A percentile compares a stretch with the other conserved stretches of the same genome.
phyloP scores from a whole-genome alignment of 2,329 filamentous ascomycete genomes.

The Lasiodiplodia citricola region DNA sequence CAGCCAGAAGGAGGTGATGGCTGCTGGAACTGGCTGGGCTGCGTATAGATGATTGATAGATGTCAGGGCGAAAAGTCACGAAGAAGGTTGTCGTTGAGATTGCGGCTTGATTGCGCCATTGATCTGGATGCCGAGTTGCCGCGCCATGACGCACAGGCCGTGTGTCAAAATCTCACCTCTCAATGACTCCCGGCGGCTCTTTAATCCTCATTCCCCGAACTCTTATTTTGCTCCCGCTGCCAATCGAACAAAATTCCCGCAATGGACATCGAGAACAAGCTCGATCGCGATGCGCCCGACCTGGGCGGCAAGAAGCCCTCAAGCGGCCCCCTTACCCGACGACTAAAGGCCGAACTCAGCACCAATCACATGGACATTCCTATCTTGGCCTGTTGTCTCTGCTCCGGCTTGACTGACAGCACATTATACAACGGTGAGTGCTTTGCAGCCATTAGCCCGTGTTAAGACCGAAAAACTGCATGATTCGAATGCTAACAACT shows the following conservation, averaged over 20 bases:
- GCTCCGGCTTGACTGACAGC: constrained; percentile 79
- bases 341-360: constrained; percentile 54
- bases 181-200: not conserved
- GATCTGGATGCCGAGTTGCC: not conserved
- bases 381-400: constrained; percentile 73
- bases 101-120: not conserved
- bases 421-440: constrained; percentile 70
- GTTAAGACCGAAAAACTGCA: no score
- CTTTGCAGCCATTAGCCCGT: not conserved
- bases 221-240: not conserved
- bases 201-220: not conserved
- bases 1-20: not conserved
- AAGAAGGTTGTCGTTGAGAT: not conserved
- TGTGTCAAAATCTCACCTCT: constrained; percentile 6
- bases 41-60: not conserved
- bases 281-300: not conserved
- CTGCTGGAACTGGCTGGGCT: not conserved
- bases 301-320: not conserved
- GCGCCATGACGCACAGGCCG: constrained; percentile 13
- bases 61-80: not conserved
- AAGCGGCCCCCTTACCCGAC: not conserved
- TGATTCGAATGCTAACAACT: not conserved
- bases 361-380: constrained; percentile 70
- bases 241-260: not conserved
- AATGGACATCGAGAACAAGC: constrained; percentile 22